Conservation (phyloP, 2,329 filamentous ascomycete genomes). For the Parastagonospora avenae region DNA sequence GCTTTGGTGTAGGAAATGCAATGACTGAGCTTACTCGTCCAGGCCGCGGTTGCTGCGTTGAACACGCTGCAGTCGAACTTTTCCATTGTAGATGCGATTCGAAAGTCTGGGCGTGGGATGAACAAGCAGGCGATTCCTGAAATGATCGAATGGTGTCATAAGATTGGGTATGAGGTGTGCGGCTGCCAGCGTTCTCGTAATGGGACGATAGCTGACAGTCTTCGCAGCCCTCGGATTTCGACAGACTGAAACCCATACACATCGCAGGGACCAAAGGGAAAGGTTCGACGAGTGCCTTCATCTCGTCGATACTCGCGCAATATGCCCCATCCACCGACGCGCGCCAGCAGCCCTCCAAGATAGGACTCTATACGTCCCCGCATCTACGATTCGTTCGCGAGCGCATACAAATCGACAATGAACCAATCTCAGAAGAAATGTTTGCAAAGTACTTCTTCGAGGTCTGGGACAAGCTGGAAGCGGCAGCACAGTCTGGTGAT, state of each 20-base stretch:
- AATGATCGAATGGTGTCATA: constrained; percentile 76
- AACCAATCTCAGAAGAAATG: constrained; percentile 67
- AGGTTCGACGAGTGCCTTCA: constrained; percentile 83
- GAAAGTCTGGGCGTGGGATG: constrained; percentile 73
- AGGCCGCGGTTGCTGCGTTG: constrained; percentile 74
- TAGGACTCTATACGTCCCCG: constrained; percentile 85
- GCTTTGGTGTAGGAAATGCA: constrained; percentile 4
- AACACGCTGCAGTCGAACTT: constrained; percentile 81
- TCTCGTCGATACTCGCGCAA: constrained; percentile 76
- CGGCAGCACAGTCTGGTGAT: constrained; percentile 58
- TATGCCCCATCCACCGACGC: constrained; percentile 54
- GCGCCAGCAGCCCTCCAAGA: constrained; percentile 53
- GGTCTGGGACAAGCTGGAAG: constrained; percentile 73
- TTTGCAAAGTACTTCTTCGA: constrained; percentile 85
- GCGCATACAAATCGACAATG: constrained; percentile 79
- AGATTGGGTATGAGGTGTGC: constrained; percentile 75
- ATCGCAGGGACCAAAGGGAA: constrained; percentile 95
- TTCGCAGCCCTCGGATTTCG: constrained; percentile 63
- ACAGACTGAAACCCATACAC: constrained; percentile 71
- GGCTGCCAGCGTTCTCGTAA: constrained; percentile 20
- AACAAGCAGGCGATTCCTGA: constrained; percentile 80
- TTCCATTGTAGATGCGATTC: constrained; percentile 75
- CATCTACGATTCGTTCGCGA: constrained; percentile 84
- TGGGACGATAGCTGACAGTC: constrained; percentile 8
- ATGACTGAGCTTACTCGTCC: constrained; percentile 25